phyloP scores from a whole-genome alignment of 1,284 basidiomycete genomes.

The Ceratobasidium sp. region DNA sequence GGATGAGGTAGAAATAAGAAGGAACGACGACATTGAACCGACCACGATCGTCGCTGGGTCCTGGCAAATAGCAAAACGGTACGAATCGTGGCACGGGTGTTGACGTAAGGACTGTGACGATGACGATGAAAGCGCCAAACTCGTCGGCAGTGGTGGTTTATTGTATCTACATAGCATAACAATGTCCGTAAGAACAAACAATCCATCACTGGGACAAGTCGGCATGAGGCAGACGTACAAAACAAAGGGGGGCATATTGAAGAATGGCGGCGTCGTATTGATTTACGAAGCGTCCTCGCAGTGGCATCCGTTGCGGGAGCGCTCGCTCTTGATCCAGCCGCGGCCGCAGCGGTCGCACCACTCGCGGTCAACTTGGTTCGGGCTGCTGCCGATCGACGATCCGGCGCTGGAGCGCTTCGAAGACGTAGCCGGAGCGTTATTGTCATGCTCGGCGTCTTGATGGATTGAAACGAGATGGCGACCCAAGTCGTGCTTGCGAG shows the following conservation, averaged over 20 bases:
- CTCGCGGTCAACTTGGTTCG: conserved; percentile 59
- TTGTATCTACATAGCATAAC: conserved; percentile 43
- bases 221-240: conserved; percentile 51
- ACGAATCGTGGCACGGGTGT: conserved; percentile 70
- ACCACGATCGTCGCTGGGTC: conserved; percentile 73
- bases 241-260: neutral
- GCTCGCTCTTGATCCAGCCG: conserved; percentile 69
- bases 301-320: conserved; percentile 65
- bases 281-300: conserved; percentile 46
- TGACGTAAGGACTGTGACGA: conserved; percentile 66
- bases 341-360: conserved; percentile 85
- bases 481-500: conserved; percentile 89
- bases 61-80: conserved; percentile 66
- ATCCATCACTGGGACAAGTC: conserved; percentile 52
- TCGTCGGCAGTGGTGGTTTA: conserved; percentile 51
- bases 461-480: conserved; percentile 90
- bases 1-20: conserved; percentile 12
- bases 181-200: conserved; percentile 34
- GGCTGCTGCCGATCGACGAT: conserved; percentile 16
- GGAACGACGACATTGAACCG: conserved; percentile 51
- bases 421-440: conserved; percentile 30
- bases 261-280: conserved; percentile 46
- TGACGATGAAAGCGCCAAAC: conserved; percentile 55
- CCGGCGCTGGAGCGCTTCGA: conserved; percentile 35
- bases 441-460: conserved; percentile 61